Evolutionary conservation across 2,329 filamentous ascomycete genomes (phyloP).

Genomic region (Hypoxylon sp.): DNA sequence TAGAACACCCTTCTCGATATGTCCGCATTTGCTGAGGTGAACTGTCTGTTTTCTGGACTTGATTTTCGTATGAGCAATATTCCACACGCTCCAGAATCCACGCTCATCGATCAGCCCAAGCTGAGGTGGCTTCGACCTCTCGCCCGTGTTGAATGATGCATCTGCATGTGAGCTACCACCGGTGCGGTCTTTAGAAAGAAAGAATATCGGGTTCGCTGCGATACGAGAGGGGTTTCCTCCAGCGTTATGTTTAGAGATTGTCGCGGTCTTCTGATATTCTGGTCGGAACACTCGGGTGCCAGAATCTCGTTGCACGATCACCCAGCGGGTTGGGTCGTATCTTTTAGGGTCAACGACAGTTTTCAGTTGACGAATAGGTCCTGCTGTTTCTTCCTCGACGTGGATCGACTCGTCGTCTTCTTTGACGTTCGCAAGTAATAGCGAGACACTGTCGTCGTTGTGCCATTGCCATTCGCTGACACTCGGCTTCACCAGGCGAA

Average conservation of each 20-base stretch:
- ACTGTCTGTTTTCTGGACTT: slow-evolving; percentile 47
- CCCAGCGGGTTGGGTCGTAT: slow-evolving; percentile 55
- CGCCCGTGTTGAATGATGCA: slow-evolving; percentile 67
- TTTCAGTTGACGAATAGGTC: slow-evolving; percentile 60
- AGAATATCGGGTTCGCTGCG: slow-evolving; percentile 61
- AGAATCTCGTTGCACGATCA: slow-evolving; percentile 61
- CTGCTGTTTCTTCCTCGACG: slow-evolving; percentile 60
- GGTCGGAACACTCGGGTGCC: slow-evolving; percentile 62
- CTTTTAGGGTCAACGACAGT: slow-evolving; percentile 52
- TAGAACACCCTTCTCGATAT: slow-evolving; percentile 52
- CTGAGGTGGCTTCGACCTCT: slow-evolving; percentile 61
- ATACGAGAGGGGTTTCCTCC: slow-evolving; percentile 57
- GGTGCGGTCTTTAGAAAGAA: slow-evolving; percentile 60
- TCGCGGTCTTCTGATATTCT: slow-evolving; percentile 51
- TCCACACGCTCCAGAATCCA: slow-evolving; percentile 74
- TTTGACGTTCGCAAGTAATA: slow-evolving; percentile 55
- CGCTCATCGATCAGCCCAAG: slow-evolving; percentile 70
- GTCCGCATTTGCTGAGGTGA: slow-evolving; percentile 51
- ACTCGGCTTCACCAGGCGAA: slow-evolving; percentile 62
- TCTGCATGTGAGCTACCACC: slow-evolving; percentile 67
- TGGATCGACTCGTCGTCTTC: slow-evolving; percentile 55
- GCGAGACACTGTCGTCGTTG: slow-evolving; percentile 52
- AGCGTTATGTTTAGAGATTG: slow-evolving; percentile 32
- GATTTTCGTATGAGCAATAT: slow-evolving; percentile 55
- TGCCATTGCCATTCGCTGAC: slow-evolving; percentile 64